Evolutionary conservation across 441 rosid genomes (phyloP).

Genomic region (Dalechampia spathulata): DNA sequence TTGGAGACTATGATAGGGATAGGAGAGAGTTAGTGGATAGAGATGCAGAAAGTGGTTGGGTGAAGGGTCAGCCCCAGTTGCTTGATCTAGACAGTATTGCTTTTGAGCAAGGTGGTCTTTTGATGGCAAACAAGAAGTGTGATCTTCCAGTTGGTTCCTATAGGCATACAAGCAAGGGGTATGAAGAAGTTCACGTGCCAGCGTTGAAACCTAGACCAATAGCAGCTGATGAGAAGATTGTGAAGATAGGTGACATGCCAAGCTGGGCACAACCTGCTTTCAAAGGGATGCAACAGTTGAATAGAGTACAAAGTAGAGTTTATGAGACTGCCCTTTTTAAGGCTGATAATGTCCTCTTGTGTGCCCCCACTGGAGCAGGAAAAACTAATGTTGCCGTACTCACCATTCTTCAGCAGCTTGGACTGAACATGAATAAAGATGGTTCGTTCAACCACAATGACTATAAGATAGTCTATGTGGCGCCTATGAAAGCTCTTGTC

Average conservation of each 20-base stretch:
- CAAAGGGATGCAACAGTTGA: constrained; percentile 81
- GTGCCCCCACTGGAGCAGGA: constrained; percentile 99
- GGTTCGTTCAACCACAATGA: constrained; percentile 60
- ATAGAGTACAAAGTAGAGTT: constrained; percentile 88
- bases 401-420: constrained; percentile 86
- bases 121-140: constrained; percentile 82
- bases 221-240: constrained; percentile 59
- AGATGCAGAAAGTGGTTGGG: constrained; percentile 72
- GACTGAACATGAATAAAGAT: constrained; percentile 44
- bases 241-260: constrained; percentile 79
- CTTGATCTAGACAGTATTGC: constrained; percentile 76
- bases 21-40: constrained; percentile 54
- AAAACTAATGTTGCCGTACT: constrained; percentile 94
- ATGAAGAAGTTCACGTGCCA: constrained; percentile 89
- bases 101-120: constrained; percentile 82
- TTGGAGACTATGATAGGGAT: constrained; percentile 56
- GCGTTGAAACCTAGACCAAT: constrained; percentile 52
- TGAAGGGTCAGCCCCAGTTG: constrained; percentile 78
- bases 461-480: constrained; percentile 90
- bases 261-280: constrained; percentile 95
- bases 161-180: constrained; percentile 59
- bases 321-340: constrained; percentile 70
- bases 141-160: constrained; percentile 68
- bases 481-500: constrained; percentile 97
- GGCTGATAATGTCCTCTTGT: constrained; percentile 76